Evolutionary conservation across 192 early-diverging fungal species (phyloP), one percentile per base, ranked within the genome.

Genomic region (Coemansia sp.): DNA sequence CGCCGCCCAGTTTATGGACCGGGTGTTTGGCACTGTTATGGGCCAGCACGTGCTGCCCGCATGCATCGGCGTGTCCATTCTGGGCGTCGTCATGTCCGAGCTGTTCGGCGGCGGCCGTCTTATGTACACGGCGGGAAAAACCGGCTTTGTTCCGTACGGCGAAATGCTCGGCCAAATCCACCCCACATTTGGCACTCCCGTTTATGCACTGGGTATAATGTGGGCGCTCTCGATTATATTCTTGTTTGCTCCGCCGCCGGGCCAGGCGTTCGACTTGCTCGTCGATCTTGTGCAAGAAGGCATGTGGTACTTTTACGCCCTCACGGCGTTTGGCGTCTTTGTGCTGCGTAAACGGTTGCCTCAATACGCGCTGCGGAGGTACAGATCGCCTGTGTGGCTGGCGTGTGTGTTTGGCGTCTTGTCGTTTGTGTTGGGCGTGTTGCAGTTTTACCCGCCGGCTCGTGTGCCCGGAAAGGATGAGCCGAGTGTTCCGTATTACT

Each of bases 271-370:
- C 62, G 81, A 84, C 38, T 79, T 88, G 8, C 58, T 88, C 22
- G 71, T 87, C 25, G 77, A 87, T 19, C 27, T 87, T 12, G 67
- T 76, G 56, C 70, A 81, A 15, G 87, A 87, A 39, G 84, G 86
- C 1, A 82, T 84, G 61, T 84, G 82, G 76, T 75, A 83, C 47
- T 85, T 88, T 55, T 87, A 88, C 62, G 82, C 72, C 0, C 51
- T 83, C 9, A 83, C 86, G 0, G 82, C 83, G 0, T 69, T 86
- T 63, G 87, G 86, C 23, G 59, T 85, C 14, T 66, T 87, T 11
- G 21, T 86, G 0, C 59, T 86, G 24, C 71, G 83, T 5, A 53
- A 50, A 9, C 72, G 77, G n/a, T 14, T 86, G 63, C 76, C 68
- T 29, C 1, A 17, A 23, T 64, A 86, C 68, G 62, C 73, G 17